Evolutionary conservation across 1,139 yeast genomes (phyloP).

Genomic region (Candida sp.): DNA sequence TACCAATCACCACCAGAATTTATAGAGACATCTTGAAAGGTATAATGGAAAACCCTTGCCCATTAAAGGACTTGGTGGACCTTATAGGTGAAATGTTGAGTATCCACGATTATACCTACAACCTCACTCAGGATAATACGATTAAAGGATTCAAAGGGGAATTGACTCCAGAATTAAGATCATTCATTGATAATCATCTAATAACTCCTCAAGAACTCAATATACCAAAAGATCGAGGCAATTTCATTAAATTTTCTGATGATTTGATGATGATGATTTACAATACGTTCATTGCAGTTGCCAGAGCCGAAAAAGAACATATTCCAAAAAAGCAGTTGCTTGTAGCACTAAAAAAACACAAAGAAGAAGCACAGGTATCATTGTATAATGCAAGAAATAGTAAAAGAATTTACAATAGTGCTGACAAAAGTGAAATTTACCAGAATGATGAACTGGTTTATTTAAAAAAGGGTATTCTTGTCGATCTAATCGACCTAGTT

Average conservation of each 20-base stretch:
- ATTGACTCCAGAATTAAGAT: slow-evolving; percentile 12
- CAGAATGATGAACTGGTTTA: slow-evolving; percentile 20
- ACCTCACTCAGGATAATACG: slow-evolving; percentile 16
- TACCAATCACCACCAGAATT: slow-evolving; percentile 27
- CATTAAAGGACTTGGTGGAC: slow-evolving; percentile 9
- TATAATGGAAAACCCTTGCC: slow-evolving; percentile 1
- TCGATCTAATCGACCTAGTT: slow-evolving; percentile 13
- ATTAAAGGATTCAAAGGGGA: slow-evolving; percentile 6
- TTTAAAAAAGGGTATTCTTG: slow-evolving; percentile 20
- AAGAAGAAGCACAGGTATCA: slow-evolving; percentile 9
- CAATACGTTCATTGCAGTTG: slow-evolving; percentile 12
- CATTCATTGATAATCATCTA: slow-evolving; percentile 11
- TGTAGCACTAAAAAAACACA: slow-evolving; percentile 7
- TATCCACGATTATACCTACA: slow-evolving; percentile 17
- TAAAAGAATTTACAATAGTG: slow-evolving; percentile 4
- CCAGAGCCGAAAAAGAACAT: slow-evolving; percentile 6
- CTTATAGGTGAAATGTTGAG: slow-evolving; percentile 15
- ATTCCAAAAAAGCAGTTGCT: slow-evolving; percentile 7
- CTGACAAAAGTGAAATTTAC: slow-evolving; percentile 11
- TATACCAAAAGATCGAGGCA: slow-evolving; percentile 15
- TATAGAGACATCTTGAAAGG: slow-evolving; percentile 13
- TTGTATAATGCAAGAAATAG: slow-evolving; percentile 6
- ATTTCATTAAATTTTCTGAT: slow-evolving; percentile 21
- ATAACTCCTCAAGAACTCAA: slow-evolving; percentile 3
- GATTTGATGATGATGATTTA: slow-evolving; percentile 11